Base-by-base conservation (phyloP, 495 filamentous ascomycete species). In the Lophiotrema nucula region DNA sequence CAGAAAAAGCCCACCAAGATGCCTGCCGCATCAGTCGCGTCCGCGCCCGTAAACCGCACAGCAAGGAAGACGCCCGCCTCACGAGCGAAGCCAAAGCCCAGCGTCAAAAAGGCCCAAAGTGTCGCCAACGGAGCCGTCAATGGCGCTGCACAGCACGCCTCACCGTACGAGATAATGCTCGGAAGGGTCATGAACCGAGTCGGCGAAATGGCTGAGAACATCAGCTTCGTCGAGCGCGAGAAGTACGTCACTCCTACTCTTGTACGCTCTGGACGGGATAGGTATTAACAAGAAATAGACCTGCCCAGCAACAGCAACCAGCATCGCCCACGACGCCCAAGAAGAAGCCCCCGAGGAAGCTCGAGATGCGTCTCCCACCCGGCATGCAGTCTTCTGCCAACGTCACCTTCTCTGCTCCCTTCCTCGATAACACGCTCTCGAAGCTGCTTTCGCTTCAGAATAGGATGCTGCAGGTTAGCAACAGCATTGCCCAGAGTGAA, bases 151-250 rank as follows among this genome's bases (percentile, higher is more conserved):
- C 25, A 10, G 23, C 55, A 62, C 33, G 22, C 60, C 11, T 71
- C 70, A 23, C 67, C 72, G 10, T 74, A 74, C 60, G 65, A 60
- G 22, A 69, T 74, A 53, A 74, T 74, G 72, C 70, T 70, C 1
- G 52, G 47, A 16, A 37, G 72, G 38, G 69, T 74, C 51, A 69
- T 69, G 13, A 74, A 73, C 60, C 60, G 72, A 38, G 70, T 74
- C 27, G 72, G 67, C 19, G 72, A 74, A 53, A 72, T 74, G 67
- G 72, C 72, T 11, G 72, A 74, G 65, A 74, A 71, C 62, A 72
- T 72, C 39, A 72, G 71, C 19, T 70, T 74, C 37, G 69, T 72
- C n/a, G 72, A 74, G 67, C 67, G 67, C 2, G 49, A 64, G 56
- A 48, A 31, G 70, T 71, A 58, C n/a, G 65, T 51, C 19, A 2